phyloP scores from a whole-genome alignment of 768 basidiomycete species.

The Cubamyces lactineus region DNA sequence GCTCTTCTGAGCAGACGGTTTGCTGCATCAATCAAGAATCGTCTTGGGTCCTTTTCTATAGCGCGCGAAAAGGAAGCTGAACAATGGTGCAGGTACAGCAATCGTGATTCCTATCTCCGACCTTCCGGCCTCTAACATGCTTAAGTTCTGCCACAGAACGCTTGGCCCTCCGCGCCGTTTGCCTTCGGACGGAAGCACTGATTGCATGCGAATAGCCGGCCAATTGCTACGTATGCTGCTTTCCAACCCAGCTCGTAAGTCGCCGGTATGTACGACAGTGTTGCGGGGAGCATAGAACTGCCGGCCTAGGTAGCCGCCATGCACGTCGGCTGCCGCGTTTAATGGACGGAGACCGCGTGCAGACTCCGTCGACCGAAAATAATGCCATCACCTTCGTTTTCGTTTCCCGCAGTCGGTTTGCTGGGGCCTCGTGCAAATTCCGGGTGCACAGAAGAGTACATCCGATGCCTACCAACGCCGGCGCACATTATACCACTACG shows the following conservation, averaged over 20 bases:
- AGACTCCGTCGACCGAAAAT: no score
- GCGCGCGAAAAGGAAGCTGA: neutral
- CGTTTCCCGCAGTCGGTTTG: no score
- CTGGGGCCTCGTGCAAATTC: no score
- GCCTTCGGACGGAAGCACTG: constrained; percentile 5
- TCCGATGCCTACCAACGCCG: neutral
- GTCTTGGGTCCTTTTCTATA: neutral
- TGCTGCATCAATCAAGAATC: neutral
- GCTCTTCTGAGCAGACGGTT: neutral
- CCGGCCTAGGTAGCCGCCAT: neutral
- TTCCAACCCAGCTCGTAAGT: neutral
- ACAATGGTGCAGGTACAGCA: neutral
- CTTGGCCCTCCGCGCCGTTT: neutral
- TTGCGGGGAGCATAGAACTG: neutral
- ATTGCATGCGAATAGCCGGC: neutral
- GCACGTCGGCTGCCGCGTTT: neutral
- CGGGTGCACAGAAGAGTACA: neutral
- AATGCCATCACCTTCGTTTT: no score
- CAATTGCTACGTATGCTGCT: neutral
- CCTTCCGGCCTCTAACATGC: constrained; percentile 1
- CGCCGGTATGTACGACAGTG: neutral
- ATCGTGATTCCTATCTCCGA: neutral
- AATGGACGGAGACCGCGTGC: neutral
- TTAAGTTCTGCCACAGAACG: constrained; percentile 6
- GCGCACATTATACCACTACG: neutral